Evolutionary conservation across 2,329 filamentous ascomycete species (phyloP).

Genomic region (Cadophora luteo-olivacea): DNA sequence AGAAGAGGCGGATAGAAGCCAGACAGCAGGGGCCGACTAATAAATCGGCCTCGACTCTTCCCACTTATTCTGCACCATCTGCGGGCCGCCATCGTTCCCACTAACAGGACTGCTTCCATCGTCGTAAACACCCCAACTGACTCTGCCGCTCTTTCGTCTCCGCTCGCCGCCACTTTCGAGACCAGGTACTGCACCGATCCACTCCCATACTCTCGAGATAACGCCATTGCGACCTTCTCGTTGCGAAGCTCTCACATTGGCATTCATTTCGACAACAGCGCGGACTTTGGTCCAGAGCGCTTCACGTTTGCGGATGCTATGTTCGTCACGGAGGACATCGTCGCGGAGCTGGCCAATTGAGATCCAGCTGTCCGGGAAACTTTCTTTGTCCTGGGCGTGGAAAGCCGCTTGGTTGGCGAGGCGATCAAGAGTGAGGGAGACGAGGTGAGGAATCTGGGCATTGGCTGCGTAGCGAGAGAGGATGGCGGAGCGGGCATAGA

Average conservation of each 20-base stretch:
- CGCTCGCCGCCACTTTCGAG: constrained; percentile 42
- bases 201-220: constrained; percentile 72
- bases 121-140: constrained; percentile 44
- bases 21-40: constrained; percentile 25
- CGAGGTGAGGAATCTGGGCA: constrained; percentile 76
- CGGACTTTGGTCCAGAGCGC: constrained; percentile 84
- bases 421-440: constrained; percentile 82
- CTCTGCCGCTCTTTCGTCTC: constrained; percentile 57
- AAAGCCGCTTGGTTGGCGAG: constrained; percentile 84
- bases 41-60: constrained; percentile 45
- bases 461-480: constrained; percentile 68
- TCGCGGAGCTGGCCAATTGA: constrained; percentile 90
- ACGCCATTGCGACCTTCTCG: constrained; percentile 71
- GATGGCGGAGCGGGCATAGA: constrained; percentile 71
- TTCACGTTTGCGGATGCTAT: constrained; percentile 77
- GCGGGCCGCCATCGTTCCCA: constrained; percentile 38
- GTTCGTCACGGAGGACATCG: constrained; percentile 84
- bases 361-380: constrained; percentile 77
- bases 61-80: constrained; percentile 40
- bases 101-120: constrained; percentile 37
- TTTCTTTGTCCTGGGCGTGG: constrained; percentile 68
- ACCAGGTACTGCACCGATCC: constrained; percentile 65
- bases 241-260: constrained; percentile 82
- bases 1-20: neutral
- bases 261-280: constrained; percentile 88